Evolutionary conservation across 2,329 filamentous ascomycete species (phyloP).

Genomic region (Penicillium sp.): DNA sequence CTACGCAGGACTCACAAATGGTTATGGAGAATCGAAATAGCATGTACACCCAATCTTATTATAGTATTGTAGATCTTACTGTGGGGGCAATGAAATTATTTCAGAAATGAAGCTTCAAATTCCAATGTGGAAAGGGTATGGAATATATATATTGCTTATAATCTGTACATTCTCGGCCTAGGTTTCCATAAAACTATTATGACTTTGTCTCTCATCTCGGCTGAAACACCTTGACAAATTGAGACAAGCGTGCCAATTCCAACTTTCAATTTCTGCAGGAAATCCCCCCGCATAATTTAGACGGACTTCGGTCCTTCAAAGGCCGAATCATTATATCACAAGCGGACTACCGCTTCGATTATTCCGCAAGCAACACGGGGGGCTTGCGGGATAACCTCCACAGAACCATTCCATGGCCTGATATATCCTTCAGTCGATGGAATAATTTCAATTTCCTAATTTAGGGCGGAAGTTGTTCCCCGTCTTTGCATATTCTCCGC

Average conservation of each 20-base stretch:
- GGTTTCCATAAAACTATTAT: not conserved
- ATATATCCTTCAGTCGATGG: not conserved
- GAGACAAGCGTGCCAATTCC: not conserved
- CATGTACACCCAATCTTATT: too few species aligned
- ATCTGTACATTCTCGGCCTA: not conserved
- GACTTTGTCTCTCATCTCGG: not conserved
- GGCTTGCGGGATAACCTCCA: not conserved
- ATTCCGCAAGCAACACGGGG: constrained; percentile 21
- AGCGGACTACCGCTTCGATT: constrained; percentile 1
- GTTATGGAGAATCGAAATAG: too few species aligned
- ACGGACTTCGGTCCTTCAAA: not conserved
- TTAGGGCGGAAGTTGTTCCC: not conserved
- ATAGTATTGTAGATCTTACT: too few species aligned
- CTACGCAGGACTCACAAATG: too few species aligned
- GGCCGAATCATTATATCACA: not conserved
- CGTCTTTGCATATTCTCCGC: not conserved
- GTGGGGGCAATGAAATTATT: too few species aligned
- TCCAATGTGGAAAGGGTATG: too few species aligned
- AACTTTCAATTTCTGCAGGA: not conserved
- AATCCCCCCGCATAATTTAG: not conserved
- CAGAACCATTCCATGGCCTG: not conserved
- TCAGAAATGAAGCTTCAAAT: too few species aligned
- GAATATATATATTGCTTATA: too few species aligned
- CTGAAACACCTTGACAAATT: constrained; percentile 8
- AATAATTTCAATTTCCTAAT: constrained; percentile 9